phyloP scores from a whole-genome alignment of 176 grass and related monocot species.

The Bolboschoenus planiculmis region DNA sequence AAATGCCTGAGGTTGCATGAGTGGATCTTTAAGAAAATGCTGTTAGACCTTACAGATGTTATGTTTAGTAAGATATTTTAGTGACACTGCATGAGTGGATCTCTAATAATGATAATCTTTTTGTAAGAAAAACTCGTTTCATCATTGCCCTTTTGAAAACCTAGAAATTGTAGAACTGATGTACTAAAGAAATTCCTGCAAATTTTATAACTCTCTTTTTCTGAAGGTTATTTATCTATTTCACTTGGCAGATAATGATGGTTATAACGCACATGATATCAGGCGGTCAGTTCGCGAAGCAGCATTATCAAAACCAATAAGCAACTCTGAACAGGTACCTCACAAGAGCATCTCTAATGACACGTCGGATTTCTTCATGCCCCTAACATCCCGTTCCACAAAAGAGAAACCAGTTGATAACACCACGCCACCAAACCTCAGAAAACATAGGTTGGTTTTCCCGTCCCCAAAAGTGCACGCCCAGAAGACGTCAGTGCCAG shows the following conservation, averaged over 20 bases:
- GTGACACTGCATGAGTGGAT: neutral
- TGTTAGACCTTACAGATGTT: neutral
- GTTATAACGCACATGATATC: constrained; percentile 50
- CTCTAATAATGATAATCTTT: neutral
- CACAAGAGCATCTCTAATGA: constrained; percentile 54
- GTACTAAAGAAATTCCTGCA: neutral
- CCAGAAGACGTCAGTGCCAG: constrained; percentile 26
- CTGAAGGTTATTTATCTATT: neutral
- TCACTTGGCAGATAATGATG: constrained; percentile 53
- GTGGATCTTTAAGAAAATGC: neutral
- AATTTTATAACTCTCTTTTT: neutral
- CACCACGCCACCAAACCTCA: constrained; percentile 26
- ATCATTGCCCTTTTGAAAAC: constrained; percentile 1
- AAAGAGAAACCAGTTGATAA: constrained; percentile 46
- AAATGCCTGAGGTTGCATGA: neutral
- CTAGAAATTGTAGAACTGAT: neutral
- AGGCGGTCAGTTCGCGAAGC: constrained; percentile 87
- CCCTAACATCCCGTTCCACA: constrained; percentile 38
- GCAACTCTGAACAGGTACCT: constrained; percentile 38
- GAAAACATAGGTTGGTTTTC: constrained; percentile 49
- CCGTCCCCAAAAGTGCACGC: constrained; percentile 31
- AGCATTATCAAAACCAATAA: constrained; percentile 65
- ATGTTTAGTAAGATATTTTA: neutral
- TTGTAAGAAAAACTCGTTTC: constrained; percentile 12
- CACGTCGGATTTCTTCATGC: constrained; percentile 88